Percentiles rank a stretch among this genome's conserved stretches.
phyloP scores from a whole-genome alignment of 176 grass and related monocot species.

The Triticum monococcum region DNA sequence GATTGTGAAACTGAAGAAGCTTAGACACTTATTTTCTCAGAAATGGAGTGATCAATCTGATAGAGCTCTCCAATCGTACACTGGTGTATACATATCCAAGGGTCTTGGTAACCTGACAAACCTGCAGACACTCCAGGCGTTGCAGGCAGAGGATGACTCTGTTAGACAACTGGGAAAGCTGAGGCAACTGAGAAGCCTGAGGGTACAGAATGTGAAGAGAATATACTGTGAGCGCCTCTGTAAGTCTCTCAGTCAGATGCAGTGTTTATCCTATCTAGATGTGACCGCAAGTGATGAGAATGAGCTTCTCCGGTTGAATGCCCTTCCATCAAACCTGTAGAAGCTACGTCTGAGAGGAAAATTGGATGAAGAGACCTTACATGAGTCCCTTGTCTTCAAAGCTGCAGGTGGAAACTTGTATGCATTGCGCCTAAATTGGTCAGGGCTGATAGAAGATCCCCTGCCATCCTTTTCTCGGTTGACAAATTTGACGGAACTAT shows the following conservation, averaged over 20 bases:
- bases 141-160: neutral
- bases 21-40: slow-evolving; percentile 22
- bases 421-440: neutral
- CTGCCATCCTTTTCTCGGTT: neutral
- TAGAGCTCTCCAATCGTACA: rapidly evolving
- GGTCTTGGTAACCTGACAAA: neutral
- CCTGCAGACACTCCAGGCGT: slow-evolving; percentile 3
- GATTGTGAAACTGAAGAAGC: neutral
- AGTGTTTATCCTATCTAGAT: neutral
- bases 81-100: neutral
- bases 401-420: neutral
- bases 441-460: neutral
- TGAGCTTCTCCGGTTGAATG: neutral
- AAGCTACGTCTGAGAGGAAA: neutral
- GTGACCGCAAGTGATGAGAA: neutral
- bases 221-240: neutral
- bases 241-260: slow-evolving; percentile 6
- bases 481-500: neutral
- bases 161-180: neutral
- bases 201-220: slow-evolving; percentile 3
- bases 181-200: slow-evolving; percentile 32
- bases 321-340: neutral
- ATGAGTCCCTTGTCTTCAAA: neutral
- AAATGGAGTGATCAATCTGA: rapidly evolving
- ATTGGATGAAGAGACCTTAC: neutral